Evolutionary conservation across 371 early-diverging fungal genomes (phyloP).

Genomic region (Mortierella sp.): DNA sequence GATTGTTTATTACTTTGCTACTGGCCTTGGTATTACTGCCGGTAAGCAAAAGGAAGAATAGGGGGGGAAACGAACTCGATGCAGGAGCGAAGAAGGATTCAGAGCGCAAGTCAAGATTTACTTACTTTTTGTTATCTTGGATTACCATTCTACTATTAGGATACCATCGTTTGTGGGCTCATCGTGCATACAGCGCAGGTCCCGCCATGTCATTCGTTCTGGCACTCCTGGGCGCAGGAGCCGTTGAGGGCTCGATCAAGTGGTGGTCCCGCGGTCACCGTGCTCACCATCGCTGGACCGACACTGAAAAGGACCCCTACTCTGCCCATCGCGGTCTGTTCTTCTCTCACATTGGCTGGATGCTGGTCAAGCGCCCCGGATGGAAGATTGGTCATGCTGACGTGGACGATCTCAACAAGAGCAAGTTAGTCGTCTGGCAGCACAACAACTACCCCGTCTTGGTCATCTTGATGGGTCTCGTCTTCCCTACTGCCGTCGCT

Average conservation of each 20-base stretch:
- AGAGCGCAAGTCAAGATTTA: not conserved
- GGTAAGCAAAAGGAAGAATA: slow-evolving; percentile 58
- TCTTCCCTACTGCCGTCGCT: slow-evolving; percentile 86
- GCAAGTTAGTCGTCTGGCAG: slow-evolving; percentile 84
- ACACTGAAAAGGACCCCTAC: slow-evolving; percentile 93
- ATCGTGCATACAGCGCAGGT: slow-evolving; percentile 79
- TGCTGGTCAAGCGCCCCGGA: slow-evolving; percentile 85
- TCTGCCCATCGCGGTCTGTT: slow-evolving; percentile 85
- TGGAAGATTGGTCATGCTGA: slow-evolving; percentile 84
- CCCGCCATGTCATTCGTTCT: slow-evolving; percentile 67
- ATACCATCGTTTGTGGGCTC: slow-evolving; percentile 88
- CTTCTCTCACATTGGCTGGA: slow-evolving; percentile 93
- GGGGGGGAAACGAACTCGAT: not conserved
- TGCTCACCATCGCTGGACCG: slow-evolving; percentile 93
- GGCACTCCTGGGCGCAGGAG: slow-evolving; percentile 77
- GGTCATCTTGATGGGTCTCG: slow-evolving; percentile 78
- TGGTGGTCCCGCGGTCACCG: slow-evolving; percentile 92
- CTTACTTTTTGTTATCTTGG: not conserved
- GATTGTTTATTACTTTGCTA: slow-evolving; percentile 81
- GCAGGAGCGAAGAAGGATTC: not conserved
- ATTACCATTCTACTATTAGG: slow-evolving; percentile 2
- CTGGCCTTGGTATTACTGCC: slow-evolving; percentile 93
- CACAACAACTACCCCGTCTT: slow-evolving; percentile 84
- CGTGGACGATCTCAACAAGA: slow-evolving; percentile 85
- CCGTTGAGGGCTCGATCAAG: slow-evolving; percentile 85